Evolutionary conservation across 2,329 filamentous ascomycete species (phyloP), one percentile per base, ranked within the genome.

Genomic region (Fusarium nodosum): DNA sequence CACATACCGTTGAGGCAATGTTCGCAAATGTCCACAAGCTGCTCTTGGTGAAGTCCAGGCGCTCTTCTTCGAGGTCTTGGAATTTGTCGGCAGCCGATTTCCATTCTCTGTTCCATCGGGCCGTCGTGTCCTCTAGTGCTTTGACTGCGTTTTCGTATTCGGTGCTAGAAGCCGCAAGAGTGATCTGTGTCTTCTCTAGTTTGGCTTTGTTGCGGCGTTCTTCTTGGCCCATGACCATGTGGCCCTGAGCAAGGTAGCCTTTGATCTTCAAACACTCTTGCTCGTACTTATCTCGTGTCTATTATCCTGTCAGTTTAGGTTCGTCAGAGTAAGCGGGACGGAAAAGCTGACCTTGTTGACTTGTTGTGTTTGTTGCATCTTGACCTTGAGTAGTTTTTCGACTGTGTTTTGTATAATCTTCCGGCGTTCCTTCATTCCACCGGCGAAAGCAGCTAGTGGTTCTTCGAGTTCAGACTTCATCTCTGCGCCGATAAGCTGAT

Each of bases 201-300:
- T 97, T 98, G 24, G 95, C 94, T 82, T 99, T 99, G 81, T 99
- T 99, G 82, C 97, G 97, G 30, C 96, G 90, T 83, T 99, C 96
- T 79, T 99, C 96, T 75, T 99, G 96, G 16, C 96, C 96, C 96
- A 99, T 99, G 60, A 99, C 96, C 96, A 99, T 99, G 79, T 99
- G 97, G 12, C 96, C 96, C 80, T 99, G 96, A 6, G 97, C 96
- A 7, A 99, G 88, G 77, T 99, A 99, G 39, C 96, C 96, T 81
- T 99, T 99, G 79, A 99, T 98, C 79, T 97, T 96, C 45, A 99
- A 85, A 77, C 95, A 98, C 74, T 99, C 97, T 80, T 99, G 95
- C 81, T 99, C 96, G 78, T 97, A 99, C 51, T 91, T 91, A 81
- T 99, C 96, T 71, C 96, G 88, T 18, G 94, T 92, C 91, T 93